These are phyloP conservation scores for Aspergillus sp. DNA, from an alignment of 2,329 filamentous ascomycete species.

Conservation along the genomic window DNA sequence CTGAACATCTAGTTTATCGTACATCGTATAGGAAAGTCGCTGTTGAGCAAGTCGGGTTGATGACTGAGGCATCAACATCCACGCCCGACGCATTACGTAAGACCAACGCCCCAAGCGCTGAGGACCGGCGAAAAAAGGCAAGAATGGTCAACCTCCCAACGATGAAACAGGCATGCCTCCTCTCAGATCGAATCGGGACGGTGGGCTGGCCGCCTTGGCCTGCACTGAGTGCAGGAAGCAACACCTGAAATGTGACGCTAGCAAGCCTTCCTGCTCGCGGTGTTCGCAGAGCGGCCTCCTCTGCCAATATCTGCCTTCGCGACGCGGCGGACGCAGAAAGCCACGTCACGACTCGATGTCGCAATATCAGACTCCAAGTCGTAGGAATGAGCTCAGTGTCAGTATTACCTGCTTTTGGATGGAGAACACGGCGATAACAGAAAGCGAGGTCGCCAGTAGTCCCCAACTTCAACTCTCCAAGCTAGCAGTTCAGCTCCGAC, in stretches of 20 bases:
- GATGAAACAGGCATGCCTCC: slow-evolving; percentile 4
- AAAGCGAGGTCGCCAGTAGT: neutral
- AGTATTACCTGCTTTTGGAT: neutral
- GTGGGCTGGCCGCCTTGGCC: slow-evolving; percentile 36
- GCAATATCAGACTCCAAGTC: neutral
- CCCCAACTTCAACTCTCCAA: neutral
- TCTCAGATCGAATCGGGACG: slow-evolving; percentile 10
- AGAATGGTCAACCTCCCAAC: neutral
- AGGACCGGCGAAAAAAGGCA: neutral
- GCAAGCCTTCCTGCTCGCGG: slow-evolving; percentile 62
- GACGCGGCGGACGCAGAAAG: slow-evolving; percentile 56
- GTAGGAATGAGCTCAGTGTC: neutral
- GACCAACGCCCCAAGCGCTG: neutral
- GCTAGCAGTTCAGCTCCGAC: slow-evolving; percentile 10
- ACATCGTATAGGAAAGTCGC: too few species aligned
- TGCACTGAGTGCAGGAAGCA: slow-evolving; percentile 52
- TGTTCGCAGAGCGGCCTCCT: slow-evolving; percentile 58
- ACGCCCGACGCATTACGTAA: neutral
- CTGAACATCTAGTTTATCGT: too few species aligned
- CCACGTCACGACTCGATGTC: slow-evolving; percentile 17
- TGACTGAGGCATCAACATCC: too few species aligned
- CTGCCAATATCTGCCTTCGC: slow-evolving; percentile 71
- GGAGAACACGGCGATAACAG: neutral
- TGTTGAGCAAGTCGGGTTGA: too few species aligned
- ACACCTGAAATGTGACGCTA: slow-evolving; percentile 73